phyloP scores from a whole-genome alignment of 768 basidiomycete species.

The Auricularia cornea region DNA sequence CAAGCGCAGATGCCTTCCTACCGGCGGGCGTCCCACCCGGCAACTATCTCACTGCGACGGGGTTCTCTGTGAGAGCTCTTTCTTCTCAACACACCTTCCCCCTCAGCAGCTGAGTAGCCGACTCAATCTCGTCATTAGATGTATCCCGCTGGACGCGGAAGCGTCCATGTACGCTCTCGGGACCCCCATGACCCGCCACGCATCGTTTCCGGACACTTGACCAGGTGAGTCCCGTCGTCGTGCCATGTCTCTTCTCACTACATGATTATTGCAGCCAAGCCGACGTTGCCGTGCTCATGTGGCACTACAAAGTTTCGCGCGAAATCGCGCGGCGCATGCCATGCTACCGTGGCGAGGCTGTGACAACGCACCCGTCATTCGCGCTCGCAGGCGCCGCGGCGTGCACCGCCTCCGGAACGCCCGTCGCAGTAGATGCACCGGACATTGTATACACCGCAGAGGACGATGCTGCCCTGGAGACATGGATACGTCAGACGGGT shows the following conservation, averaged over 20 bases:
- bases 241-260: too few species aligned
- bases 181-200: too few species aligned
- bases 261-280: too few species aligned
- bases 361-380: conserved; percentile 23
- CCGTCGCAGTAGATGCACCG: conserved; percentile 19
- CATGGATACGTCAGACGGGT: conserved; percentile 17
- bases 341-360: conserved; percentile 26
- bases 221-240: not conserved
- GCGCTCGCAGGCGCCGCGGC: conserved; percentile 19
- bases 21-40: too few species aligned
- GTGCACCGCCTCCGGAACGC: conserved; percentile 12
- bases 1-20: too few species aligned
- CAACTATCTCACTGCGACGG: too few species aligned
- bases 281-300: conserved; percentile 32
- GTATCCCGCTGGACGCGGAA: too few species aligned
- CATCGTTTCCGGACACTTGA: too few species aligned
- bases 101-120: not conserved
- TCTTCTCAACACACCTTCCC: too few species aligned
- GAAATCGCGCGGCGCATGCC: conserved; percentile 50
- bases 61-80: too few species aligned
- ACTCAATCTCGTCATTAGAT: not conserved
- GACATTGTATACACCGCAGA: conserved; percentile 26
- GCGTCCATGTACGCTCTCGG: too few species aligned
- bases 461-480: conserved; percentile 28
- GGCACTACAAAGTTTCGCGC: conserved; percentile 46